A percentile compares a stretch with the other conserved stretches of the same genome.
Evolutionary conservation across 805 yeast species (phyloP).

Genomic region (Pichia pseudocactophila): DNA sequence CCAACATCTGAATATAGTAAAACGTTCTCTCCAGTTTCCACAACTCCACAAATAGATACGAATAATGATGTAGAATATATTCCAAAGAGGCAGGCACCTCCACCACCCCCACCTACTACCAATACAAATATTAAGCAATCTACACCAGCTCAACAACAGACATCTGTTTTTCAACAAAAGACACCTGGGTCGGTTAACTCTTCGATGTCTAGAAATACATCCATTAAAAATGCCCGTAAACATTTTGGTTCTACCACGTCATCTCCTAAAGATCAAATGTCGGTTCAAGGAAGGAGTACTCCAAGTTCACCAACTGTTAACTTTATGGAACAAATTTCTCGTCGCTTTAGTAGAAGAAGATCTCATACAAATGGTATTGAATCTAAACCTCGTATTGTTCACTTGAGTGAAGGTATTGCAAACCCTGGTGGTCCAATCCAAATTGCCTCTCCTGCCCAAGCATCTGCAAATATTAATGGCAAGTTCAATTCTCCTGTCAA

Average conservation of each 20-base stretch:
- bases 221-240: constrained; percentile 4
- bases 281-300: constrained; percentile 3
- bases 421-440: constrained; percentile 16
- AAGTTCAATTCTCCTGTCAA: constrained; percentile 1
- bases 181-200: neutral
- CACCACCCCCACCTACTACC: constrained; percentile 25
- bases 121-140: neutral
- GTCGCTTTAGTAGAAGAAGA: constrained; percentile 18
- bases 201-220: constrained; percentile 4
- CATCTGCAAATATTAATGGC: constrained; percentile 2
- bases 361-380: constrained; percentile 4
- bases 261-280: neutral
- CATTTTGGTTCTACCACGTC: constrained; percentile 2
- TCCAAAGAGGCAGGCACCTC: constrained; percentile 31
- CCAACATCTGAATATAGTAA: constrained; percentile 3
- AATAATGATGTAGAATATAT: constrained; percentile 21
- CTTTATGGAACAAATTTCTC: constrained; percentile 22
- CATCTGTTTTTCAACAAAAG: neutral
- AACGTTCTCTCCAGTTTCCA: constrained; percentile 6
- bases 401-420: constrained; percentile 17
- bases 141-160: constrained; percentile 1
- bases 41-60: neutral
- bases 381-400: constrained; percentile 17
- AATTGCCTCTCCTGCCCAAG: constrained; percentile 13
- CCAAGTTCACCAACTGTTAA: constrained; percentile 22